Base-by-base conservation (phyloP, 495 filamentous ascomycete species). In the Bacidia rubella region DNA sequence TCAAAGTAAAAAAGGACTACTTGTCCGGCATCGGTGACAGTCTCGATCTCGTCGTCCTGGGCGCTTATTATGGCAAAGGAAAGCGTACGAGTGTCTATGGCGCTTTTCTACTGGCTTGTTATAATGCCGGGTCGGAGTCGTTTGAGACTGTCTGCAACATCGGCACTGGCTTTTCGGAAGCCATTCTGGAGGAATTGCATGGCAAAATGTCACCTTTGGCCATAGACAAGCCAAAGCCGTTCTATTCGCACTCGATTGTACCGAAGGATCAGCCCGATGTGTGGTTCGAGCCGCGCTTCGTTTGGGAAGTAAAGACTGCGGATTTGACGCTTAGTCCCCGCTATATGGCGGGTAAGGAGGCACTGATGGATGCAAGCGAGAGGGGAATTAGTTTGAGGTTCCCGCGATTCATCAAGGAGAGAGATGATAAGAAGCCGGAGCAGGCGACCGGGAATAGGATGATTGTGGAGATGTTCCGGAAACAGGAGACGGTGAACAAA, bases 1-100 rank as follows among this genome's bases (percentile, higher is more conserved):
- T 98, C 26, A 98, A 98, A 77, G 87, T 86, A 63, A 98, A 98
- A 61, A 98, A 98, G 65, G 92, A 98, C 60, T 98, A 98, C 68
- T 84, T 98, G 49, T 69, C 81, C 10, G 89, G 90, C 46, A 78
- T 95, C 11, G 92, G 92, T 51, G 92, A 98, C 70, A 96, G 90
- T 2, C 81, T 98, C 12, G 92, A 98, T 63, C 82, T 98, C 23
- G 93, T 97, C 46, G 92, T 98, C 2, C 73, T 98, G 0, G 92
- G 92, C 24, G 92, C 90, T 26, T 97, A 98, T 73, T 80, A 84
- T 65, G 92, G 92, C 60, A 87, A 82, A 61, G 92, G 92, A 56
- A 98, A 97, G 66, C 87, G 92, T 47, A 95, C 93, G 0, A 89
- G 83, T 0, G 84, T 90, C 26, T 98, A 95, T 62, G 92, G 92